Base-by-base conservation (phyloP, 192 early-diverging fungal genomes). In the Backusella australiensis region DNA sequence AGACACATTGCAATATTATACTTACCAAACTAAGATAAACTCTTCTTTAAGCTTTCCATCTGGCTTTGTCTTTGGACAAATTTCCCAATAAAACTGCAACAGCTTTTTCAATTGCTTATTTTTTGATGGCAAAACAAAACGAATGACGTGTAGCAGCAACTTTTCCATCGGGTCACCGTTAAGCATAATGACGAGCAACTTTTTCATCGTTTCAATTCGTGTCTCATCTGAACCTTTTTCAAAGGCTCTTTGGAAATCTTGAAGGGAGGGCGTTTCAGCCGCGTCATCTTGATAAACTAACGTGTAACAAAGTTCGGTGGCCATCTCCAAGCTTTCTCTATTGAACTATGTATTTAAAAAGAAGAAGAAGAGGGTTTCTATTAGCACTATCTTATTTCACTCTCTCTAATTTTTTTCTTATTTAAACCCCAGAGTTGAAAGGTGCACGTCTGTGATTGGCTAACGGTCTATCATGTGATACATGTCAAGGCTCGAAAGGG, bases 71-170 rank as follows among this genome's bases (percentile, higher is more conserved):
- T 97, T 97, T 32, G 98, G 95, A 77, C 95, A 97, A 44, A 99
- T 94, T 81, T 99, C 98, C 94, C 96, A 96, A 86, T 98, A 99
- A 73, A 98, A 90, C 71, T 97, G 91, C 66, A 97, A 88, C 44
- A 99, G 88, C 84, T 99, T 99, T 89, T 99, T 99, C 53, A 99
- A 90, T 78, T 89, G 80, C 85, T 99, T 99, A 90, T 96, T 96
- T 82, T 94, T 95, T 23, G 93, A 94, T 34, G 97, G 98, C 89
- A 98, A 90, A 34, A 98, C 94, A 82, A 98, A 98, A 71, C 96
- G 96, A 85, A 99, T 99, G 78, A 99, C 91, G 81, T 97, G 96
- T 95, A 99, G 96, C 65, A 99, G 89, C 49, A 99, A 87, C 81
- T 91, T 87, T 52, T 92, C 90, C 81, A 91, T 88, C 36, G 94